Evolutionary conservation across 1,139 yeast species (phyloP), one percentile per base, ranked within the genome.

Genomic region (Suhomyces ambrosiae): DNA sequence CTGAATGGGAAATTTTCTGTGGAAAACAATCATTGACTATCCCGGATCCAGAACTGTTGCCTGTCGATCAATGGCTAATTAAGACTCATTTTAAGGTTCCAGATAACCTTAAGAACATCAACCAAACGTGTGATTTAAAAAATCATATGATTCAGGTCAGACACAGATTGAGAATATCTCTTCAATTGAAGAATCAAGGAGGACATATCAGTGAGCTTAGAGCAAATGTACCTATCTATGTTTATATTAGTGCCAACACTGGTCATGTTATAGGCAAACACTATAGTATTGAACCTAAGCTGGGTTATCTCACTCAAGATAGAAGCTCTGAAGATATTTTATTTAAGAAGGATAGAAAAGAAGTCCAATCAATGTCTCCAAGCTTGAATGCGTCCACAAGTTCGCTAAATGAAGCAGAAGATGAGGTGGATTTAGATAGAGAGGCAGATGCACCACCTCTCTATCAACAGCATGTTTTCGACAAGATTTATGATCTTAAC

Each of bases 121-220:
- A 84, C 2, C 90, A 79, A 45, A 76, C 80, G 38, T 78, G 85
- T 54, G 70, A 70, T 12, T 58, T 79, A 29, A 68, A 69, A 35
- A 62, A 69, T 33, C 72, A 70, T 17, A 54, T 77, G 38, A 65
- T 82, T 35, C 73, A 69, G 41, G 83, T 82, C 5, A 74, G 79
- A 41, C 90, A 84, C 56, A 71, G 83, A 48, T 53, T 84, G 30
- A 73, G 82, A 41, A 61, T 82, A 14, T 70, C 71, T 3, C 71
- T 83, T 17, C 76, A 76, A 37, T 57, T 84, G 30, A 64, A 73
- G 19, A 83, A 82, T 52, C 66, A 76, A 2, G 80, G 74, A 44
- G 86, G 87, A 2, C 86, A 80, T 52, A 67, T 76, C 5, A 80
- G 86, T 42, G 90, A 84, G 58, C 60, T 83, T 21, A 63, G 87